Evolutionary conservation across 1,284 basidiomycete species (phyloP), one percentile per base, ranked within the genome.

Genomic region (Pseudozyma pruni): DNA sequence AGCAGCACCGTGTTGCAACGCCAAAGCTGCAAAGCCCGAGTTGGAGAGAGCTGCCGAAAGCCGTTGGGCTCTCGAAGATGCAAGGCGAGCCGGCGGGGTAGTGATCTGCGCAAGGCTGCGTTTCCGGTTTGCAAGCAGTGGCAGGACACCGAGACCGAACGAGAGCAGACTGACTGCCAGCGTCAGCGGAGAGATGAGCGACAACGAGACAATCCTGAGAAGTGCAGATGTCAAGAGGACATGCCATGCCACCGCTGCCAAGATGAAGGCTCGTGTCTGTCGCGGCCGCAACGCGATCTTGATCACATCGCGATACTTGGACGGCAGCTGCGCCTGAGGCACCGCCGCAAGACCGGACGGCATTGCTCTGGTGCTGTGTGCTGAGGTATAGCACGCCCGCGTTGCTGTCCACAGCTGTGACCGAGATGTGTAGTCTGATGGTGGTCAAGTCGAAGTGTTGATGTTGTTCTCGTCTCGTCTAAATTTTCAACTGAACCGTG

Each of bases 221-320:
- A 67, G 41, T 5, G 68, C 57, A 8, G 59, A 53, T 13, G 58
- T 47, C 19, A 74, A 38, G 11, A 60, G 42, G 3, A 62, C 31
- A 37, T 72, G 69, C 39, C 68, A 62, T 19, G 64, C 47, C 14
- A 64, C 40, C 9, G 51, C 48, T 6, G 64, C 42, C 10, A 78
- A 59, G 7, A 75, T n/a, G 31, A 72, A 68, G 7, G 71, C 61
- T 25, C 75, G 63, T n/a, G 67, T 56, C 53, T 78, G 75, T n/a
- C 75, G 54, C 20, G 68, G 66, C 11, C 57, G 57, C 32, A 78
- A 47, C 8, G 73, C 74, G 16, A 68, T 51, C 52, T 72, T 72
- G 56, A 68, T 34, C 2, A 72, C 52, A 47, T 62, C 70, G 29
- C 60, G 48, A 40, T 68, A 72, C 38, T 48, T 60, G 43, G 70